Evolutionary conservation across 345 rosid genomes (phyloP).

Genomic region (Dipteronia sinensis): DNA sequence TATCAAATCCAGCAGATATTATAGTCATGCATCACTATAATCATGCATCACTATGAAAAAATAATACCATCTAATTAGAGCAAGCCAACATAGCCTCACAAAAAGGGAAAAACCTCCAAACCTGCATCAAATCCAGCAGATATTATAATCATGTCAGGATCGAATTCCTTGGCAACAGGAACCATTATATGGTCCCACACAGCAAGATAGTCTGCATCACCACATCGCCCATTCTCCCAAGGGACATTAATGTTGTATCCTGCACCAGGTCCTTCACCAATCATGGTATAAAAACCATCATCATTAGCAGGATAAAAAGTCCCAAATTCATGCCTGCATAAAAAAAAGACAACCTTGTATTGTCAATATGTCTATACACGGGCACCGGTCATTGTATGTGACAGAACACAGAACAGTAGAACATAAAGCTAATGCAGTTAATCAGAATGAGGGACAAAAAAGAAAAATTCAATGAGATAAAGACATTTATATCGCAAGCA

Average conservation of each 20-base stretch:
- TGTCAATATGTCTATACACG: conserved; percentile 9
- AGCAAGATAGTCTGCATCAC: conserved; percentile 90
- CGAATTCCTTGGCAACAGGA: conserved; percentile 78
- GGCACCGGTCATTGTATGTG: not conserved
- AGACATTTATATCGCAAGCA: not conserved
- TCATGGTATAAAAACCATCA: conserved; percentile 79
- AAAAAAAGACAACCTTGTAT: conserved; percentile 12
- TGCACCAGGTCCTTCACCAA: conserved; percentile 88
- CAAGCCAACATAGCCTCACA: not conserved
- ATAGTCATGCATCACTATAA: no score
- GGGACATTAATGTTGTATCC: conserved; percentile 96
- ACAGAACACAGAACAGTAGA: not conserved
- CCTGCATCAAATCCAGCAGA: conserved; percentile 99
- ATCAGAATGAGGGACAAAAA: not conserved
- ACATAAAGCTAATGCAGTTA: not conserved
- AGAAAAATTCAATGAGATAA: not conserved
- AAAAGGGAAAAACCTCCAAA: conserved; percentile 24
- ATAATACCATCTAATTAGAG: not conserved
- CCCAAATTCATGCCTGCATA: conserved; percentile 84
- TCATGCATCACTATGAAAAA: not conserved
- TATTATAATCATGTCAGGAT: conserved; percentile 72
- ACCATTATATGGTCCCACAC: conserved; percentile 91
- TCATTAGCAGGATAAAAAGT: conserved; percentile 75
- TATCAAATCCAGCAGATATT: no score
- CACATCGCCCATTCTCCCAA: conserved; percentile 84